Conservation (phyloP, 305 asterid genomes). For the Solanum aculeatissimum region DNA sequence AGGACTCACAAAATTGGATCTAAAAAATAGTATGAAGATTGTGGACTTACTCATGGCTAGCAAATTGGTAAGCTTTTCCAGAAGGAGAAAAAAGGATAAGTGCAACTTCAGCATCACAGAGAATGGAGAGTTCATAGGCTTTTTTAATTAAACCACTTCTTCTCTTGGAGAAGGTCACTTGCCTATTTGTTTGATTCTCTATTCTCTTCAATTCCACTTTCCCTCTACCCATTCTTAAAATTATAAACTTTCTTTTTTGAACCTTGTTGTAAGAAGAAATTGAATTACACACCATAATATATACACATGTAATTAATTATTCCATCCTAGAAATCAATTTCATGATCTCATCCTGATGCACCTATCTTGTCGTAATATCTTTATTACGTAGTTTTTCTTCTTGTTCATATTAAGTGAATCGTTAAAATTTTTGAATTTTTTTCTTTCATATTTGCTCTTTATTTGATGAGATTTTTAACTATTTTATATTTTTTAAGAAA, state of each 20-base stretch:
- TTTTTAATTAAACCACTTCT: not conserved
- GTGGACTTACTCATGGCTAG: constrained; percentile 31
- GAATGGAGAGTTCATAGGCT: not conserved
- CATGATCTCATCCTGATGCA: not conserved
- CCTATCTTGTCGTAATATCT: not conserved
- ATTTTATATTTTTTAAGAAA: too few species aligned
- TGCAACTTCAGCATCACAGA: constrained; percentile 6
- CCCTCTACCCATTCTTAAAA: constrained; percentile 44
- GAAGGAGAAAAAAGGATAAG: constrained; percentile 43
- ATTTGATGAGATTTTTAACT: too few species aligned
- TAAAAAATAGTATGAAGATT: not conserved
- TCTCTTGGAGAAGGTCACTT: constrained; percentile 34
- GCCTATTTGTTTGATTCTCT: constrained; percentile 45
- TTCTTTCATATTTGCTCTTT: too few species aligned
- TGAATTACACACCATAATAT: not conserved
- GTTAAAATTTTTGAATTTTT: too few species aligned
- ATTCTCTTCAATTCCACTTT: constrained; percentile 55
- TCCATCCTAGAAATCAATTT: not conserved
- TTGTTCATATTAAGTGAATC: too few species aligned
- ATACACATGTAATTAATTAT: not conserved
- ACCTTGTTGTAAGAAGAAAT: not conserved
- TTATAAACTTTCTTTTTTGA: not conserved
- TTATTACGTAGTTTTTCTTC: not conserved
- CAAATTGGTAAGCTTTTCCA: constrained; percentile 33
- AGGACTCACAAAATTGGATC: not conserved